Evolutionary conservation across 768 basidiomycete species (phyloP).

Genomic region (Amanita phalloides): DNA sequence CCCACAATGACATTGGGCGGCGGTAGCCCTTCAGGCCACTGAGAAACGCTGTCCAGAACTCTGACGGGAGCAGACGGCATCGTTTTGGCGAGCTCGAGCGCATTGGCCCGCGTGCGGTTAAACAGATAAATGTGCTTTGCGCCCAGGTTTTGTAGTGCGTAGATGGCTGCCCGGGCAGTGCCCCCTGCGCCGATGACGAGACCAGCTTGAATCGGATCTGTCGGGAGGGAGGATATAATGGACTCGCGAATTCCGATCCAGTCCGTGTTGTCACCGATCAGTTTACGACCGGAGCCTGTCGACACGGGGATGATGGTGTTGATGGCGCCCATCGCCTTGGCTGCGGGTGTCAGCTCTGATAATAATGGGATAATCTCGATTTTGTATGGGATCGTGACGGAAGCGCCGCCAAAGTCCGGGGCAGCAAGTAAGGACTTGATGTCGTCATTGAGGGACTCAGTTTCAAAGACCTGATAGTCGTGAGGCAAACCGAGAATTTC

Average conservation of each 20-base stretch:
- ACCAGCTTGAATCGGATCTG: conserved; percentile 33
- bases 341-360: conserved; percentile 71
- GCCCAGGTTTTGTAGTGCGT: conserved; percentile 66
- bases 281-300: conserved; percentile 28
- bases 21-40: conserved; percentile 31
- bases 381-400: conserved; percentile 95
- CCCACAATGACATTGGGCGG: conserved; percentile 74
- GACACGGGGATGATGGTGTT: conserved; percentile 74
- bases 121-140: conserved; percentile 69
- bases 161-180: conserved; percentile 89
- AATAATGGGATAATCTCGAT: conserved; percentile 80
- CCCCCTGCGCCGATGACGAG: conserved; percentile 95
- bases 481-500: conserved; percentile 75
- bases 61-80: conserved; percentile 60
- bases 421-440: conserved; percentile 52
- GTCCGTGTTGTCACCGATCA: conserved; percentile 93
- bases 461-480: conserved; percentile 71
- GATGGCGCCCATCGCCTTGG: conserved; percentile 83
- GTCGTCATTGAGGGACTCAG: conserved; percentile 48
- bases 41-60: conserved; percentile 46
- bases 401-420: conserved; percentile 86
- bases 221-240: conserved; percentile 31
- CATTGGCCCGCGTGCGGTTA: conserved; percentile 76
- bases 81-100: conserved; percentile 49
- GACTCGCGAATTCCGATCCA: conserved; percentile 78